phyloP scores from a whole-genome alignment of 2,329 filamentous ascomycete species.

The Curvularia sp. region DNA sequence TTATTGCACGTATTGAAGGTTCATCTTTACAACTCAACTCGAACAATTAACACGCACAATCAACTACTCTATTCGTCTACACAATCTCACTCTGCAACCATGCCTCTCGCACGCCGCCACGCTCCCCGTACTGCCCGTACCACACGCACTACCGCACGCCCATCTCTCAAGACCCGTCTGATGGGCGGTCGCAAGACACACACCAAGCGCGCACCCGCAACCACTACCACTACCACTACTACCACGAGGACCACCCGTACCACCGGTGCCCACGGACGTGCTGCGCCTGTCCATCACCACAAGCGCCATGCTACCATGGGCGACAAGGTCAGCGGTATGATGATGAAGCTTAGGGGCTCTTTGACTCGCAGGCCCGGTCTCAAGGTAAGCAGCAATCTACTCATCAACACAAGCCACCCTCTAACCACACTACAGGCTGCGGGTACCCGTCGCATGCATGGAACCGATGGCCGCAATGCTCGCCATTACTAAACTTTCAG shows the following conservation, averaged over 20 bases:
- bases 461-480: conserved; percentile 71
- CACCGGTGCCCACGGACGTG: conserved; percentile 47
- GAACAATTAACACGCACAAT: neutral
- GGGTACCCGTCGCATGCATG: conserved; percentile 75
- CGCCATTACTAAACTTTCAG: conserved; percentile 36
- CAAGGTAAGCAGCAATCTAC: conserved; percentile 61
- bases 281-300: conserved; percentile 62
- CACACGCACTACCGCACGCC: conserved; percentile 49
- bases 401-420: neutral
- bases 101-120: conserved; percentile 41
- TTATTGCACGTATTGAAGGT: neutral
- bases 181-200: conserved; percentile 52
- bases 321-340: conserved; percentile 79
- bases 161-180: conserved; percentile 63
- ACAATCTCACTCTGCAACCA: conserved; percentile 21
- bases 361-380: conserved; percentile 72
- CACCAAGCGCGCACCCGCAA: conserved; percentile 43
- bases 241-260: conserved; percentile 55
- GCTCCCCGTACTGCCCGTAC: conserved; percentile 28
- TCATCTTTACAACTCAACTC: conserved; percentile 3
- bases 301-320: conserved; percentile 72
- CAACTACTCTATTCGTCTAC: conserved; percentile 5
- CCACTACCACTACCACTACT: conserved; percentile 46
- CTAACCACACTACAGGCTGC: conserved; percentile 63
- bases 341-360: conserved; percentile 75